Conservation (phyloP, 2,329 filamentous ascomycete genomes). For the Aspergillus piperis region DNA sequence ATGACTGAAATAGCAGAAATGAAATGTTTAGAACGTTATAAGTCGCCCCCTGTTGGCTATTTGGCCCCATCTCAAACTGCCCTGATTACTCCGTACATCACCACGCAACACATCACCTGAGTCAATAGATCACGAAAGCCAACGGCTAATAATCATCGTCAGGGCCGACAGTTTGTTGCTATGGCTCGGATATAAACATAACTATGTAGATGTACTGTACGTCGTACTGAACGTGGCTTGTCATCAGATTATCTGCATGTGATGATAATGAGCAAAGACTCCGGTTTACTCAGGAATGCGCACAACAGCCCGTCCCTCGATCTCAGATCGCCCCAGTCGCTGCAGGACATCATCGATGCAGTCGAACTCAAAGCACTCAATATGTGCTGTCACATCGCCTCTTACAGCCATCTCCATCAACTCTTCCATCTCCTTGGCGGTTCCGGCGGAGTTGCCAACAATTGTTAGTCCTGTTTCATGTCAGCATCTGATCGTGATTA, state of each 20-base stretch:
- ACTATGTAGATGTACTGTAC: too few species aligned
- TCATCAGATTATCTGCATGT: too few species aligned
- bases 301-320: conserved; percentile 42
- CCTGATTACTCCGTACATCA: too few species aligned
- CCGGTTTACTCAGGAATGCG: conserved; percentile 30
- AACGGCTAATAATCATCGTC: too few species aligned
- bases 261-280: neutral
- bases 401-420: conserved; percentile 46
- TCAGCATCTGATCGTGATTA: conserved; percentile 6
- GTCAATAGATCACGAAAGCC: fast-evolving
- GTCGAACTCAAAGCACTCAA: conserved; percentile 39
- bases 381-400: conserved; percentile 43
- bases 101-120: too few species aligned
- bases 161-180: too few species aligned
- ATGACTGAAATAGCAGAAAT: too few species aligned
- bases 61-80: too few species aligned
- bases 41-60: too few species aligned
- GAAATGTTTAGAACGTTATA: too few species aligned
- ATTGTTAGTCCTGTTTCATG: conserved; percentile 42
- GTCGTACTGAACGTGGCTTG: too few species aligned
- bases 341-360: conserved; percentile 39
- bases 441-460: conserved; percentile 51
- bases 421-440: conserved; percentile 48
- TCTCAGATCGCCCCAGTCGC: conserved; percentile 37
- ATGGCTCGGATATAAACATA: too few species aligned